These are phyloP conservation scores for Irpex lacteus DNA, from an alignment of 1,284 basidiomycete genomes.

Conservation along the genomic window DNA sequence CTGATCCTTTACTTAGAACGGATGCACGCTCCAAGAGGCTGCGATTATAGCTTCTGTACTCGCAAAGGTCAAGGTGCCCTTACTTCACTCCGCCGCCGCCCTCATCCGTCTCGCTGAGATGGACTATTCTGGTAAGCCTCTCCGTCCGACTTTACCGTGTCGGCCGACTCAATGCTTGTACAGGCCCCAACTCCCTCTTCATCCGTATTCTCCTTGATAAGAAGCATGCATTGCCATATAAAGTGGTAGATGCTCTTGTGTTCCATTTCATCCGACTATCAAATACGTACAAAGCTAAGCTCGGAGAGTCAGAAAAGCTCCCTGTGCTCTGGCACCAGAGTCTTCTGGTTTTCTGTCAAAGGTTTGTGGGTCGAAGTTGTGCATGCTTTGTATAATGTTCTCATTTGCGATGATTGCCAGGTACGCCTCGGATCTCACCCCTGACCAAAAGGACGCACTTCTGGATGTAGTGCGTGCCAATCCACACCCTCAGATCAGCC, in stretches of 20 bases:
- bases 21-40: slow-evolving; percentile 93
- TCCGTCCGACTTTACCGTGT: not conserved
- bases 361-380: slow-evolving; percentile 44
- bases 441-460: slow-evolving; percentile 97
- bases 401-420: slow-evolving; percentile 37
- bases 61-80: slow-evolving; percentile 89
- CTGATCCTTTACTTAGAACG: slow-evolving; percentile 39
- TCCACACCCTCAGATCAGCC: slow-evolving; percentile 85
- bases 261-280: slow-evolving; percentile 97
- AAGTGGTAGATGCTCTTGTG: slow-evolving; percentile 95
- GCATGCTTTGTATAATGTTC: not conserved
- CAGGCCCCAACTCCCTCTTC: slow-evolving; percentile 93
- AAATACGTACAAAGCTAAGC: slow-evolving; percentile 78
- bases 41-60: slow-evolving; percentile 93
- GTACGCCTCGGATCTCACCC: slow-evolving; percentile 95
- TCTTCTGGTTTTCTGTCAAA: slow-evolving; percentile 90
- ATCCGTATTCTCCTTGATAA: slow-evolving; percentile 98
- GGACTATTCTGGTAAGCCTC: slow-evolving; percentile 82
- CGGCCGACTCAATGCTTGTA: not conserved
- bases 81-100: slow-evolving; percentile 95
- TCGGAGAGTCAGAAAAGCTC: slow-evolving; percentile 70
- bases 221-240: slow-evolving; percentile 97
- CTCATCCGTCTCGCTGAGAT: slow-evolving; percentile 92
- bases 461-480: slow-evolving; percentile 89
- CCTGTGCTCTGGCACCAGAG: slow-evolving; percentile 99